Evolutionary conservation across 2,329 filamentous ascomycete genomes (phyloP), one percentile per base, ranked within the genome.

Genomic region (Paraphaeosphaeria minitans): DNA sequence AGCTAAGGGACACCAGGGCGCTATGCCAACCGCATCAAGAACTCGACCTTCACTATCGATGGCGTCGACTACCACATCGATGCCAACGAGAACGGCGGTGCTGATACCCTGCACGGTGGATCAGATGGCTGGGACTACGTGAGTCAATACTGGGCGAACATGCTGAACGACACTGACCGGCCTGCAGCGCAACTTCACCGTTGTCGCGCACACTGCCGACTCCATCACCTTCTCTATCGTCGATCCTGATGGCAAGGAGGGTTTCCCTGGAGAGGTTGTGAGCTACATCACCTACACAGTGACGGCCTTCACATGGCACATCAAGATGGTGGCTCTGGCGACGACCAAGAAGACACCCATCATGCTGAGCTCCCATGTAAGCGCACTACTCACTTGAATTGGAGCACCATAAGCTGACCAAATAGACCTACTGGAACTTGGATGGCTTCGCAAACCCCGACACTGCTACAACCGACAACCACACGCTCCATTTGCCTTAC

Each of bases 21-120:
- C 56, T 93, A 93, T 73, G 90, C 90, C 58, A 93, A 93, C 76
- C 87, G 90, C 64, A 93, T 93, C 81, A 87, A 86, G 81, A 92
- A 93, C 80, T 88, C 85, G 75, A 88, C 84, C 6, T 92, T 92
- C 69, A 82, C 79, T 59, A 85, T 92, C 57, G 89, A 91, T 65
- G 88, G 87, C 53, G 76, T 78, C 55, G 79, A 75, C 3, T 91
- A 85, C 75, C 76, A 88, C 60, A 78, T 90, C 56, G 68, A 79
- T 39, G 79, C 87, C 50, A 92, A 92, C 74, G 89, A 79, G 69
- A 75, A 79, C 57, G 66, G 89, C 43, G 68, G 70, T 55, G 69
- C 63, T 16, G 79, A 91, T 77, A 90, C 87, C 6, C 80, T 92
- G 41, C 89, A 92, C 72, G 89, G 89, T 52, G 89, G 88, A 8